phyloP scores from a whole-genome alignment of 257 asterid species.

The Solanum lycopersicoides region DNA sequence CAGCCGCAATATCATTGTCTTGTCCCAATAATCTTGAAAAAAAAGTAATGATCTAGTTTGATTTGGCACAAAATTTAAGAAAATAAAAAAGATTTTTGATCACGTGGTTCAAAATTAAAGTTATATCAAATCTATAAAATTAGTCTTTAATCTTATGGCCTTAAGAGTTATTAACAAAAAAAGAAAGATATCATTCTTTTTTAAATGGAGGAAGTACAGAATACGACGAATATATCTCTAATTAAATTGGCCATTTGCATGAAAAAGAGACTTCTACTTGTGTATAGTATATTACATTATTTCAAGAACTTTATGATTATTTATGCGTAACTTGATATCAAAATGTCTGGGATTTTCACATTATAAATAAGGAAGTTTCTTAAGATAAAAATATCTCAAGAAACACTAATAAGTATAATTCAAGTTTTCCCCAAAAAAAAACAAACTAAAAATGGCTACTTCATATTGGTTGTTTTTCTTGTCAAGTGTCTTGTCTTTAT shows the following conservation, averaged over 20 bases:
- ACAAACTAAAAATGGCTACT: not conserved
- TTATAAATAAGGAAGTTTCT: not conserved
- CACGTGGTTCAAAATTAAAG: fast-evolving
- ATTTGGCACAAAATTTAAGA: too few species aligned
- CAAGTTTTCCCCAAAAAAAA: not conserved
- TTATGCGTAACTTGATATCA: not conserved
- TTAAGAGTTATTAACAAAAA: too few species aligned
- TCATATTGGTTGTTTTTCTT: not conserved
- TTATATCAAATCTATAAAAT: too few species aligned
- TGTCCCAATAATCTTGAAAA: too few species aligned
- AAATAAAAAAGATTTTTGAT: too few species aligned
- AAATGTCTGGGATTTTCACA: not conserved
- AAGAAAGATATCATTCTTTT: too few species aligned
- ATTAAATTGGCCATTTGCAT: too few species aligned
- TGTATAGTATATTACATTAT: not conserved
- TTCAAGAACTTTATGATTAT: not conserved
- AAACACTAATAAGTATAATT: not conserved
- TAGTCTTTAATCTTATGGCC: too few species aligned
- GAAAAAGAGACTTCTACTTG: not conserved
- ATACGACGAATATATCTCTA: too few species aligned
- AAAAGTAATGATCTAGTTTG: too few species aligned
- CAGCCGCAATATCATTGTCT: too few species aligned
- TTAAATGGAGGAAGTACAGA: too few species aligned
- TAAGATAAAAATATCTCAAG: not conserved
- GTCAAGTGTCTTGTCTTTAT: not conserved